Evolutionary conservation across 176 grass and related monocot genomes (phyloP).

Genomic region (Neostapfia colusana): DNA sequence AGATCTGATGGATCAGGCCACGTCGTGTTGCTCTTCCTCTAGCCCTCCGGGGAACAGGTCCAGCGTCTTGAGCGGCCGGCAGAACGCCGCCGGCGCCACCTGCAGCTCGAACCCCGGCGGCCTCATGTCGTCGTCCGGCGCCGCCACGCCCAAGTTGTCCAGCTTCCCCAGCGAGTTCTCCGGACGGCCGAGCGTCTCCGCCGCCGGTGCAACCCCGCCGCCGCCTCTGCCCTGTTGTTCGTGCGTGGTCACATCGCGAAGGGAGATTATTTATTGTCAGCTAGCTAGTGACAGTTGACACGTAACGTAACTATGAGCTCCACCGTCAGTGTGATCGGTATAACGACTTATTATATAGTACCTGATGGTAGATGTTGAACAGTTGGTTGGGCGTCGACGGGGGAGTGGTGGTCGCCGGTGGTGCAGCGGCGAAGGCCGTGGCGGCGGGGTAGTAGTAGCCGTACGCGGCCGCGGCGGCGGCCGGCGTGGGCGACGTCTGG

Average conservation of each 20-base stretch:
- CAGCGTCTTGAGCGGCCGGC: constrained; percentile 78
- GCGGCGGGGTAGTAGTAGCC: constrained; percentile 24
- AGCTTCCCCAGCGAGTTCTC: constrained; percentile 52
- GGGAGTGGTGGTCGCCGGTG: constrained; percentile 10
- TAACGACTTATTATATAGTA: neutral
- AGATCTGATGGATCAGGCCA: constrained; percentile 31
- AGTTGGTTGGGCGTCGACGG: constrained; percentile 16
- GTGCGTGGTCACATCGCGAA: neutral
- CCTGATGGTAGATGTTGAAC: constrained; percentile 28
- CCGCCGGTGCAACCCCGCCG: neutral
- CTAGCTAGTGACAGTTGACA: neutral
- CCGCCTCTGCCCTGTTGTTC: neutral
- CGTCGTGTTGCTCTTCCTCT: constrained; percentile 61
- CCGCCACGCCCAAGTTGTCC: constrained; percentile 42
- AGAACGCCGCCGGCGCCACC: constrained; percentile 15
- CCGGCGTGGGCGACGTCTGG: constrained; percentile 29
- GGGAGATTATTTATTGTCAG: neutral
- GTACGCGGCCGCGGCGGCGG: neutral
- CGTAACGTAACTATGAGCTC: neutral
- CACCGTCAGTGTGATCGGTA: neutral
- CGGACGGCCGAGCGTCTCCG: neutral
- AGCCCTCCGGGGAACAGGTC: constrained; percentile 85
- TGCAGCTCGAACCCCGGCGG: constrained; percentile 21
- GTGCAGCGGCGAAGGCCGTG: neutral
- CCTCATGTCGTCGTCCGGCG: neutral